Evolutionary conservation across 1,139 yeast species (phyloP), one percentile per base, ranked within the genome.

Genomic region (Kodamaea fungicola): DNA sequence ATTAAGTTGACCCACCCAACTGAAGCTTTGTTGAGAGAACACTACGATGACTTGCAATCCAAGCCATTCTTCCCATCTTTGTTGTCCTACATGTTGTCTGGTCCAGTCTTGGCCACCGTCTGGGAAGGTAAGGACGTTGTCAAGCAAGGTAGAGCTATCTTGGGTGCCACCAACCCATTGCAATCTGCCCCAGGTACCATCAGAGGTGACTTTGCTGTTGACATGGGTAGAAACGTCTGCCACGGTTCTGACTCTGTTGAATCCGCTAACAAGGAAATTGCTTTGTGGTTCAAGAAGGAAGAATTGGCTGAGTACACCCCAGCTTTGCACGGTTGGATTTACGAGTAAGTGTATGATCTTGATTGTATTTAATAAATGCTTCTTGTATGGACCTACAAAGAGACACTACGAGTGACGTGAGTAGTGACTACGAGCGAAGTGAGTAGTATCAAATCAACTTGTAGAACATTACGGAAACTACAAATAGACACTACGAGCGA

Each of bases 121-220:
- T 94, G 98, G 98, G 97, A 94, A 75, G 99, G 99, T 74, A 92
- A 90, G 80, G 97, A 92, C 64, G 98, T 83, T 67, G 98, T 94
- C 71, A 89, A 89, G 78, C 95, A 87, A 71, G 98, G 98, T 68
- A 87, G 99, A 78, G 83, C 78, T 61, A 83, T 94, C 66, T 82
- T 94, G 62, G 99, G 99, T 74, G 97, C 98, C 57, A 94, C 98
- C 74, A 90, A 94, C 87, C 99, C 99, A 66, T 80, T 85, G 67
- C 81, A 78, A 59, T 86, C 96, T 57, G 92, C 95, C 54, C 97
- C 97, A 71, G 99, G 98, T 71, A 92, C 99, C 74, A 92, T 94
- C 81, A 89, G 99, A 79, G 97, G 96, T 68, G 97, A 92, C 76
- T 85, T 71, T 53, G 95, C 92, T 61, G 68, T 84, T 60, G 98